phyloP scores from a whole-genome alignment of 495 filamentous ascomycete genomes.

The Hypoxylon lenormandii region DNA sequence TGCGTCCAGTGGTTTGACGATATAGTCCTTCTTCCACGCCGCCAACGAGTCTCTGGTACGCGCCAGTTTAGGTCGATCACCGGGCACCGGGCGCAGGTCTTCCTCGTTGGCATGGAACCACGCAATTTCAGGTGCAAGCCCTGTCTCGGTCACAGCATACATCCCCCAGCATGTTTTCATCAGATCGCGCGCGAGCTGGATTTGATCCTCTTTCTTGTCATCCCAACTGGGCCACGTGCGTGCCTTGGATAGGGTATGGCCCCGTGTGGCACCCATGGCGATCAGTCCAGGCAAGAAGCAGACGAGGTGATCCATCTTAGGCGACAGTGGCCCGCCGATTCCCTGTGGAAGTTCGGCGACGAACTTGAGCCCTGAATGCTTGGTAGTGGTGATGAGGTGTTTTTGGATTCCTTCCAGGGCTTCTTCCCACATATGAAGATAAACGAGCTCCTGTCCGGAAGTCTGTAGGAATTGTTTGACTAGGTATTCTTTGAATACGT shows the following conservation, averaged over 20 bases:
- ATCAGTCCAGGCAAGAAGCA: constrained; percentile 86
- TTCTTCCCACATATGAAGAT: constrained; percentile 80
- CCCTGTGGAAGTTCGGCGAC: constrained; percentile 76
- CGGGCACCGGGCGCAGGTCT: constrained; percentile 57
- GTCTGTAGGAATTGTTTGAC: constrained; percentile 85
- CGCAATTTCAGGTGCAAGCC: constrained; percentile 79
- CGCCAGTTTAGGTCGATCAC: constrained; percentile 17
- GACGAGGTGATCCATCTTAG: constrained; percentile 85
- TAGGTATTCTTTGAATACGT: constrained; percentile 68
- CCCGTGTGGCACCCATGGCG: constrained; percentile 78
- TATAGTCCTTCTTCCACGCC: constrained; percentile 65
- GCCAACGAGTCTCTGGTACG: constrained; percentile 21
- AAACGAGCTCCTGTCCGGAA: constrained; percentile 69
- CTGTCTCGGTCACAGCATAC: constrained; percentile 75
- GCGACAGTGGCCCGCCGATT: constrained; percentile 64
- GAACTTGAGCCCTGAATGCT: constrained; percentile 73
- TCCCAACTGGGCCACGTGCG: constrained; percentile 70
- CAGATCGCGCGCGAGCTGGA: constrained; percentile 74
- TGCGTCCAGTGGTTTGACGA: constrained; percentile 72
- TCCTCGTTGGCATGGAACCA: constrained; percentile 67
- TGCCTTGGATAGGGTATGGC: constrained; percentile 69
- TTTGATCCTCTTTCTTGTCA: constrained; percentile 74
- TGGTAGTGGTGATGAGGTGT: constrained; percentile 77
- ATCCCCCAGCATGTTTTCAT: constrained; percentile 86
- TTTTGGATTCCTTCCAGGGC: constrained; percentile 76